These are phyloP conservation scores for Ascochyta fabae DNA, from an alignment of 2,329 filamentous ascomycete genomes.

Conservation along the genomic window DNA sequence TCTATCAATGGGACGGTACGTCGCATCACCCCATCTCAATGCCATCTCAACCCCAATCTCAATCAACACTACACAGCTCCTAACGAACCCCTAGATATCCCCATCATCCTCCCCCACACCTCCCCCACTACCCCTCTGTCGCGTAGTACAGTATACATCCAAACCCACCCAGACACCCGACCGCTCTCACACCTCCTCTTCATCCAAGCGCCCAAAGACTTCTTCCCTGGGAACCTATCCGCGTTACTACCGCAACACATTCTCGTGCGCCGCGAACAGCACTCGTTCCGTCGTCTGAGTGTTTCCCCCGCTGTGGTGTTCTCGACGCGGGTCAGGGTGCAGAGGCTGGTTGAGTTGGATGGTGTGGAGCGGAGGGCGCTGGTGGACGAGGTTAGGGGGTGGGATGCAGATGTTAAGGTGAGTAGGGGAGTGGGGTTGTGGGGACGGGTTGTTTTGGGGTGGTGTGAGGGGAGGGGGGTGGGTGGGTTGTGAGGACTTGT, in stretches of 20 bases:
- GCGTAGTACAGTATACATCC: conserved; percentile 58
- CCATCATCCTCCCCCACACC: conserved; percentile 31
- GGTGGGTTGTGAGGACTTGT: no score
- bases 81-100: conserved; percentile 24
- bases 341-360: conserved; percentile 28
- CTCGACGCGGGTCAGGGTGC: conserved; percentile 57
- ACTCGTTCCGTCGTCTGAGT: conserved; percentile 57
- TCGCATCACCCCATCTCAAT: conserved; percentile 45
- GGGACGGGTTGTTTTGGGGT: conserved; percentile 2
- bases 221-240: conserved; percentile 32
- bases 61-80: conserved; percentile 5
- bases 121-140: conserved; percentile 54
- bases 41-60: conserved; percentile 22
- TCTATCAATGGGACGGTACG: conserved; percentile 59
- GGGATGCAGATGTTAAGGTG: conserved; percentile 17
- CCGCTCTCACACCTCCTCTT: conserved; percentile 54
- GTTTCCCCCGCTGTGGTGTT: conserved; percentile 56
- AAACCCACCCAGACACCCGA: conserved; percentile 51
- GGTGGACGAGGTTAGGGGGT: conserved; percentile 29
- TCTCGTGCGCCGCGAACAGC: conserved; percentile 57
- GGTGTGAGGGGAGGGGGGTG: conserved; percentile 5
- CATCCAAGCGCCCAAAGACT: conserved; percentile 51
- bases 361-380: conserved; percentile 16
- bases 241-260: conserved; percentile 49
- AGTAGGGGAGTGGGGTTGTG: conserved; percentile 3